These are phyloP conservation scores for Neohortaea acidophila DNA, from an alignment of 495 filamentous ascomycete species.

Conservation along the genomic window DNA sequence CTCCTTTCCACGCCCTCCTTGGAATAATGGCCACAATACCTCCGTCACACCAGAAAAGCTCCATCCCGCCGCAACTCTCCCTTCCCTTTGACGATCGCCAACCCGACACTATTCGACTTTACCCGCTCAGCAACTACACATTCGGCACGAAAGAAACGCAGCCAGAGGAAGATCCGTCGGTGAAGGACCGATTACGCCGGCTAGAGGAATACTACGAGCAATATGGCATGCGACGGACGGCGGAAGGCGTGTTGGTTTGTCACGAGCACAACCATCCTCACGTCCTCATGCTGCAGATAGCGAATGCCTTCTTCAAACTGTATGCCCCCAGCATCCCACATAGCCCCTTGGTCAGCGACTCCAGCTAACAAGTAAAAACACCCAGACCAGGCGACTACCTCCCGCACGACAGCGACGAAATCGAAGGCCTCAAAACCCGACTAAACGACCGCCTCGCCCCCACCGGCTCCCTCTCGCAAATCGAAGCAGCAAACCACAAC, in stretches of 20 bases:
- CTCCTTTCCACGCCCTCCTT: conserved; percentile 1
- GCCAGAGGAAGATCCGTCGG: conserved; percentile 92
- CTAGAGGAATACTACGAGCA: conserved; percentile 85
- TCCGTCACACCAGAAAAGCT: conserved; percentile 21
- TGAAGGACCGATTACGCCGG: conserved; percentile 77
- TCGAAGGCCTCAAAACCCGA: conserved; percentile 81
- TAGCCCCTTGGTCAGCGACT: not conserved
- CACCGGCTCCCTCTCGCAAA: conserved; percentile 54
- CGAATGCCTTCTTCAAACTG: conserved; percentile 98
- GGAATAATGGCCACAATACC: conserved; percentile 31
- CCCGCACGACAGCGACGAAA: conserved; percentile 73
- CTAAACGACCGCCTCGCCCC: conserved; percentile 87
- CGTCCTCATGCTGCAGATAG: conserved; percentile 96
- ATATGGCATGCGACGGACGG: conserved; percentile 91
- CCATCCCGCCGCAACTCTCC: conserved; percentile 15
- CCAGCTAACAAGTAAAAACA: not conserved
- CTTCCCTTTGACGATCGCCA: conserved; percentile 83
- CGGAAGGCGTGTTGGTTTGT: conserved; percentile 90
- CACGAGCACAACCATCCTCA: conserved; percentile 98
- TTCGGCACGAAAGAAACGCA: conserved; percentile 97
- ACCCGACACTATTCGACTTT: conserved; percentile 79
- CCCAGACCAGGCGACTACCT: conserved; percentile 82
- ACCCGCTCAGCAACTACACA: conserved; percentile 94
- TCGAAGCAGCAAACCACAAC: conserved; percentile 72
- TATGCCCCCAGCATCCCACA: conserved; percentile 26